Conservation (phyloP, 371 early-diverging fungal species). For the Rhizopus sp. region DNA sequence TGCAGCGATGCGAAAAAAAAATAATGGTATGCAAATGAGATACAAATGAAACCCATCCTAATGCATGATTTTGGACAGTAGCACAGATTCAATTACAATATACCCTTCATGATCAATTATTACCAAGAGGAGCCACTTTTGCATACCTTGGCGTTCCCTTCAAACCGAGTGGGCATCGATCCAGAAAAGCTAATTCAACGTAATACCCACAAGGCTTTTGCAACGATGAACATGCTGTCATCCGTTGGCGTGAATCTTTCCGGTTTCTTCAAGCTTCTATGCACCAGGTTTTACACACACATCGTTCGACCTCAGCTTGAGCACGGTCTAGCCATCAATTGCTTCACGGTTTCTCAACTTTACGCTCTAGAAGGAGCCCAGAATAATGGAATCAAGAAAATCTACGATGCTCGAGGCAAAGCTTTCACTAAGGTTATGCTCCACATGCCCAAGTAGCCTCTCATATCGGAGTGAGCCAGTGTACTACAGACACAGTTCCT, state of each 20-base stretch:
- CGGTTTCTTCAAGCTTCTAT: conserved; percentile 1
- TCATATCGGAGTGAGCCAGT: too few species aligned
- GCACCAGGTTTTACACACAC: conserved; percentile 3
- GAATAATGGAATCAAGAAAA: conserved; percentile 2
- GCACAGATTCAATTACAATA: too few species aligned
- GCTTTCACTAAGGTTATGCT: conserved; percentile 6
- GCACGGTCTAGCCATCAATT: conserved; percentile 18
- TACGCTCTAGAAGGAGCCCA: conserved; percentile 4
- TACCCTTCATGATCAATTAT: too few species aligned
- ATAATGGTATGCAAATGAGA: too few species aligned
- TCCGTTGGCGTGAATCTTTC: not conserved
- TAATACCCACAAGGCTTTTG: not conserved
- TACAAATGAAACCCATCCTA: too few species aligned
- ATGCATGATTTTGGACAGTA: too few species aligned
- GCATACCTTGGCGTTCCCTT: too few species aligned
- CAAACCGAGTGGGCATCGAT: too few species aligned
- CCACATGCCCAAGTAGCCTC: conserved; percentile 7
- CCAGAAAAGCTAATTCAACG: not conserved
- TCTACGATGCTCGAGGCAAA: conserved; percentile 4
- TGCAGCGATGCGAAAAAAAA: too few species aligned
- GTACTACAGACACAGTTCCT: too few species aligned
- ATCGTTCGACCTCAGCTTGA: conserved; percentile 16
- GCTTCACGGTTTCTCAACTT: not conserved
- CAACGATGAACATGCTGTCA: not conserved
- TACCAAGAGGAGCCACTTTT: too few species aligned